A percentile compares a stretch with the other conserved stretches of the same genome.
Conservation (phyloP, 306 rosid species). For the Rosa chinensis region DNA sequence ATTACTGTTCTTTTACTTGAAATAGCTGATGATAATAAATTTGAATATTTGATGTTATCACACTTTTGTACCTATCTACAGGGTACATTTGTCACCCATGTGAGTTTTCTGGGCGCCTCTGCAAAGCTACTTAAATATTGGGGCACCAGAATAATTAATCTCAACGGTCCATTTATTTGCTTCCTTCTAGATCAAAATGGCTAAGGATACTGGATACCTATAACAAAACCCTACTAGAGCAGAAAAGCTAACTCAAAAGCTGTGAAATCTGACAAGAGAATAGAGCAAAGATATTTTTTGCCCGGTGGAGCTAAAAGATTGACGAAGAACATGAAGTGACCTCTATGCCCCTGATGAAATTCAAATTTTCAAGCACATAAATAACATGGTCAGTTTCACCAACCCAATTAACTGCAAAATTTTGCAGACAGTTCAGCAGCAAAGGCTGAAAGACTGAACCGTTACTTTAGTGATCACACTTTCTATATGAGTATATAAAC, state of each 20-base stretch:
- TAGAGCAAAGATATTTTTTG: not conserved
- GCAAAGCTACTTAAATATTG: not conserved
- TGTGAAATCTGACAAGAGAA: not conserved
- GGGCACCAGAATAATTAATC: conserved; percentile 13
- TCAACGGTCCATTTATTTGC: conserved; percentile 2
- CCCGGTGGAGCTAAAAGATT: not conserved
- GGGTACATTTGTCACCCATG: conserved; percentile 32
- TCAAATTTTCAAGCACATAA: not conserved
- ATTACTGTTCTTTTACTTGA: not conserved
- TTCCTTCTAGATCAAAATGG: not conserved
- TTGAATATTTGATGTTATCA: not conserved
- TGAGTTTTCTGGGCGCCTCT: conserved; percentile 25
- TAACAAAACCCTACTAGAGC: not conserved
- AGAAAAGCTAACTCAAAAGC: not conserved
- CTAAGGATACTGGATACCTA: not conserved
- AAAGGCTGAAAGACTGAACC: not conserved
- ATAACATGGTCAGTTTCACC: not conserved
- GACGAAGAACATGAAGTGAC: not conserved
- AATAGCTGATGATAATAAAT: not conserved
- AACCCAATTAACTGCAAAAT: not conserved
- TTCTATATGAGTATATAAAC: not conserved
- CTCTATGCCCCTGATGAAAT: not conserved
- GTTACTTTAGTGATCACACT: not conserved
- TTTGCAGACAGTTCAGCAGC: conserved; percentile 7
- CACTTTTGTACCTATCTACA: not conserved